Evolutionary conservation across 164 flowering plant genomes (phyloP).

Genomic region (Houttuynia cordata): DNA sequence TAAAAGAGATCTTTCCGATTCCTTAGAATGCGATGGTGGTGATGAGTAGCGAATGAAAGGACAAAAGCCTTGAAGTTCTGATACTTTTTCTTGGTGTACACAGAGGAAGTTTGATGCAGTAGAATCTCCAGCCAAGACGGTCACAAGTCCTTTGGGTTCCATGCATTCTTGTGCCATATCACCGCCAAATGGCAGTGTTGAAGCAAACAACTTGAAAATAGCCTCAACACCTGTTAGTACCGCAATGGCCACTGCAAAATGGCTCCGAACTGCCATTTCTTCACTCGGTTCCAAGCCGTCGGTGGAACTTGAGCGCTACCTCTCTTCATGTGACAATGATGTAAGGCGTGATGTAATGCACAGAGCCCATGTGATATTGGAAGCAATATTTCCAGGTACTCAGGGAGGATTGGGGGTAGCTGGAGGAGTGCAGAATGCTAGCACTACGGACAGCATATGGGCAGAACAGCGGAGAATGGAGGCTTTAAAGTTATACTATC

Average conservation of each 20-base stretch:
- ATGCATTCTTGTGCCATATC: conserved; percentile 52
- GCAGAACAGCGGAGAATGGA: conserved; percentile 88
- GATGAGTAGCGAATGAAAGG: neutral
- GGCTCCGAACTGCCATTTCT: conserved; percentile 82
- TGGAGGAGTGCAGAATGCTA: conserved; percentile 49
- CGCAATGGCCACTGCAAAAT: conserved; percentile 97
- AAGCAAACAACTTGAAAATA: conserved; percentile 31
- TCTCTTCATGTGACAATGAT: conserved; percentile 72
- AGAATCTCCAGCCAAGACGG: conserved; percentile 67
- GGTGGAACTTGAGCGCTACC: conserved; percentile 46
- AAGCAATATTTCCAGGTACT: conserved; percentile 89
- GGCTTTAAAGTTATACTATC: conserved; percentile 74
- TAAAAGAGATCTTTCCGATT: neutral
- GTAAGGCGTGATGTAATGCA: conserved; percentile 57
- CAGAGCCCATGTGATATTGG: conserved; percentile 77
- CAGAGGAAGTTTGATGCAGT: conserved; percentile 66
- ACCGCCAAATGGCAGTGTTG: conserved; percentile 31
- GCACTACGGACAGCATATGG: conserved; percentile 85
- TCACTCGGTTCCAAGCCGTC: conserved; percentile 91
- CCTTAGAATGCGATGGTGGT: neutral
- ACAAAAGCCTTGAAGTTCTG: neutral
- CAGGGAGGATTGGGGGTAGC: conserved; percentile 47
- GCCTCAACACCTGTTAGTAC: conserved; percentile 87
- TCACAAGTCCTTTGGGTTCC: conserved; percentile 68
- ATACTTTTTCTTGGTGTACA: conserved; percentile 2